These are phyloP conservation scores for Ramaria rubella DNA, from an alignment of 768 basidiomycete genomes.

Conservation along the genomic window DNA sequence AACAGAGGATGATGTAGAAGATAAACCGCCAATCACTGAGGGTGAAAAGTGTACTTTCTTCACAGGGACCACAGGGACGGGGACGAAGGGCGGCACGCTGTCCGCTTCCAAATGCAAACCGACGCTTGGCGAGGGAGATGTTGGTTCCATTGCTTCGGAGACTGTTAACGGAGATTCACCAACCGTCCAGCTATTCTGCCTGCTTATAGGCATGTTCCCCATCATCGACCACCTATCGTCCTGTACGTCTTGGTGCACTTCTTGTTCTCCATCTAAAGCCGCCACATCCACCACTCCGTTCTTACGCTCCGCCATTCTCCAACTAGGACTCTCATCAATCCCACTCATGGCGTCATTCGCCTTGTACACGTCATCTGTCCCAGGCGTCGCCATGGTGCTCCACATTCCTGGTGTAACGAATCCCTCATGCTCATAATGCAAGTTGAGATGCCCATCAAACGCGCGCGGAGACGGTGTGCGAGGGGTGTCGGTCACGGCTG, in stretches of 20 bases:
- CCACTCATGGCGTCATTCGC: conserved; percentile 10
- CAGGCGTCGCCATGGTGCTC: conserved; percentile 76
- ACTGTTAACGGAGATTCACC: background rate
- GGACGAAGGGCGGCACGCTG: background rate
- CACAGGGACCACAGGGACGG: background rate
- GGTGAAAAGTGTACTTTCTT: conserved; percentile 49
- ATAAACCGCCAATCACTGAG: conserved; percentile 32
- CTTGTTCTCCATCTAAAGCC: conserved; percentile 11
- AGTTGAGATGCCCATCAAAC: background rate
- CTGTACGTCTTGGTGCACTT: background rate
- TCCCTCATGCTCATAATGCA: background rate
- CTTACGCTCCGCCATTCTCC: background rate
- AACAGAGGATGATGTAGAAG: conserved; percentile 12
- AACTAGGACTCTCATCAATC: background rate
- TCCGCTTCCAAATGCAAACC: conserved; percentile 27
- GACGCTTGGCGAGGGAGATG: conserved; percentile 13
- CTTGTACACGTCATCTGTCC: conserved; percentile 33
- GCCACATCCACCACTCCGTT: conserved; percentile 21
- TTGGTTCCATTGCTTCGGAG: background rate
- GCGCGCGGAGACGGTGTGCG: conserved; percentile 4
- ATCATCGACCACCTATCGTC: conserved; percentile 10
- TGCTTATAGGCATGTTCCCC: conserved; percentile 4
- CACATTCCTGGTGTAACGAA: conserved; percentile 48
- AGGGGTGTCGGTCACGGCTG: background rate
- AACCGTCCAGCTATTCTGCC: conserved; percentile 14